Evolutionary conservation across 257 asterid genomes (phyloP), one percentile per base, ranked within the genome.

Genomic region (Henckelia pumila): DNA sequence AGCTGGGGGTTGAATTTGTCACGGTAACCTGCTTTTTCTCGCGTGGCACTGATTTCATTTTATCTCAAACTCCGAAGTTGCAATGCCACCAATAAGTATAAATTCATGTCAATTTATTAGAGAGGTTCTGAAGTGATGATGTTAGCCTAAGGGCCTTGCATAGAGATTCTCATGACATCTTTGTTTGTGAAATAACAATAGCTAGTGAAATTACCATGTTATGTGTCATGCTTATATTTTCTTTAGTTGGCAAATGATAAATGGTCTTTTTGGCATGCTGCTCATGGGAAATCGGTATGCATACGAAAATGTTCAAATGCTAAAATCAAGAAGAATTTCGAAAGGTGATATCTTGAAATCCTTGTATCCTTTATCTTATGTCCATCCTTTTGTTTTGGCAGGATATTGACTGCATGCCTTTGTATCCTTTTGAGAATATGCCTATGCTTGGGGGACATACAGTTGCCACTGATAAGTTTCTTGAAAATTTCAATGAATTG

Each of bases 1-100:
- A 92, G 61, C 82, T 89, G 29, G 98, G 96, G 61, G 98, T 92
- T 80, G 98, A 89, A 81, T 86, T 92, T 81, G 94, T 92, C 78
- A 78, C 73, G 96, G 98, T 92, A 83, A 47, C 75, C 32, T 73
- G 21, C 61, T 66, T 77, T 77, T 67, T 68, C 14, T 21, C 69
- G 55, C 63, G 72, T 57, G 85, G 69, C 58, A 71, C 2, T 47
- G 55, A 47, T 47, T 47, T 47, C 55, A 47, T 47, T 47, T 47
- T 17, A 16, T 47, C 21, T 47, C 21, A 0, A 16, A 47, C 7
- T 7, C 17, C 4, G 52, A 40, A 40, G 52, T 47, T 47, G 55
- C 55, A 47, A 40, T 14, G 52, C 14, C 52, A 14, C 52, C 49
- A 40, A 40, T n/a, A 47, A 44, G 53, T 47, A 14, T 11, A 40